Evolutionary conservation across 2,329 filamentous ascomycete species (phyloP), one percentile per base, ranked within the genome.

Genomic region (Curvularia lunata): DNA sequence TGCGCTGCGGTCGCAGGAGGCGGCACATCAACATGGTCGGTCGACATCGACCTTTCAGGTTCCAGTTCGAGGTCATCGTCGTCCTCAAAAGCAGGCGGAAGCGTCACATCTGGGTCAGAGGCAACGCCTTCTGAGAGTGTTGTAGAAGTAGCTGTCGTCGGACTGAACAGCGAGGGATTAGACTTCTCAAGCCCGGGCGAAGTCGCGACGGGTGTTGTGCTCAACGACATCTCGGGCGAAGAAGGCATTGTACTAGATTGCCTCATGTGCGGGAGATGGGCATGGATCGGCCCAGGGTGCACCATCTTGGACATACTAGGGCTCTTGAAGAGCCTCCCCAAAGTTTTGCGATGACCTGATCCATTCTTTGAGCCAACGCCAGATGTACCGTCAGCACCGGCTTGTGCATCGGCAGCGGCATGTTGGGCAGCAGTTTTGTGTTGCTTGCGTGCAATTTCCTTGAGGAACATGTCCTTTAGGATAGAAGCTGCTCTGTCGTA

Each of bases 401-500:
- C 69, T 40, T 70, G 59, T 16, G 63, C 54, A 40, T 72, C 73
- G n/a, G 83, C 81, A 34, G 67, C 61, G 25, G 65, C 67, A n/a
- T 61, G 59, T 25, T 69, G 65, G 6, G 85, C 68, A 25, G 63
- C 65, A 79, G 69, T 66, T 52, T 74, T 75, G 28, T 84, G 82
- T 53, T 79, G 78, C 66, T 83, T 85, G 37, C 86, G 85, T 51
- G 86, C 78, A 70, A 88, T 91, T 76, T 97, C 94, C 63, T 87
- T 87, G 63, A 96, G 82, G 66, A 99, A 98, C 73, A 96, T 91
- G 6, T 95, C 89, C 71, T 88, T 91, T 50, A 99, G 81, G 48
- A 98, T 97, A 58, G 83, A 88, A 21, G 95, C 88, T 67, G 90
- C 95, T 71, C 92, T 91, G 71, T 98, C 91, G 75, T 99, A 99